Evolutionary conservation across 768 basidiomycete genomes (phyloP), one percentile per base, ranked within the genome.

Genomic region (Artomyces pyxidatus): DNA sequence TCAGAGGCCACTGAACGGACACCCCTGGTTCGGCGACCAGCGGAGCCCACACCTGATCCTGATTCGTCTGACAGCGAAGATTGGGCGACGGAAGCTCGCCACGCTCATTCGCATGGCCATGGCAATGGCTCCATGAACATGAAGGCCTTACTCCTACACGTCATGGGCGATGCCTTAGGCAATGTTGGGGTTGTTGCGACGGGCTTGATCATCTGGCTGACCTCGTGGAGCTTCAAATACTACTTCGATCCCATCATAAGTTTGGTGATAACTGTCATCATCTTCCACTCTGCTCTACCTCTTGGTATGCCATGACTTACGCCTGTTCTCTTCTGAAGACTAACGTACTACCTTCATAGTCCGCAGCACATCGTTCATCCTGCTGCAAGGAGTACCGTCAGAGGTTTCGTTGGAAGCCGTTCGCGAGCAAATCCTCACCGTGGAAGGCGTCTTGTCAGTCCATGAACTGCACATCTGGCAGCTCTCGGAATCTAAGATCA

Each of bases 381-480:
- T 97, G 10, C 73, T 98, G 2, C 96, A 98, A 67, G 95, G 88
- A 41, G 95, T 97, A 1, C 96, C 96, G 0, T 72, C 85, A 2
- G 85, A 83, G 19, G 78, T 99, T 25, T 92, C 91, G 1, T 73
- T 98, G 19, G 92, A 95, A n/a, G 80, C 84, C 55, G 86, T 98
- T 17, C 81, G 85, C 40, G 67, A 72, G n/a, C 81, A 86, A 4
- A 95, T 99, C 49, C 71, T 87, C 12, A 70, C 69, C 3, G 87
- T 97, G 22, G 76, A 85, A 3, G 95, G 96, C 42, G 96, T 94
- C 23, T 67, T 83, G 45, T 88, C 87, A 21, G 71, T 98, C 25
- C 96, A 98, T 59, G 91, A 97, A 62, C 75, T 99, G 23, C 96
- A 99, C 67, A 81, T 98, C 46, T 99, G 96, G 96, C 92, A 95